phyloP scores from a whole-genome alignment of 495 filamentous ascomycete genomes.

The Tuber magnatum region DNA sequence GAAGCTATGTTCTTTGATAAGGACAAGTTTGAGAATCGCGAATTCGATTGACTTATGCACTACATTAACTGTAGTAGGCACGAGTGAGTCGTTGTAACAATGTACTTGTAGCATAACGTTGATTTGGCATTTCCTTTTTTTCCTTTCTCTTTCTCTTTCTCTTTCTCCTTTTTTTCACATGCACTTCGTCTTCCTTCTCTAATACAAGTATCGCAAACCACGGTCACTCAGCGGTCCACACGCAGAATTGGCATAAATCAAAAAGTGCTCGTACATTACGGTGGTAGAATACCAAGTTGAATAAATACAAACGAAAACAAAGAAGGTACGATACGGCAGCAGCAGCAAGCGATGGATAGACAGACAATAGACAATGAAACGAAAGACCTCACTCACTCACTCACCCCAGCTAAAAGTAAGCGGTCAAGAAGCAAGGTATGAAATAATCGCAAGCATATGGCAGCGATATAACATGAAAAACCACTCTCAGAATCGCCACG shows the following conservation, averaged over 20 bases:
- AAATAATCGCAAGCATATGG: constrained; percentile 1
- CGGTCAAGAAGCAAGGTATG: neutral
- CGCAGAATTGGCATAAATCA: neutral
- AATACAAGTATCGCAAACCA: neutral
- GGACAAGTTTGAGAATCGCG: constrained; percentile 68
- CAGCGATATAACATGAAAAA: neutral
- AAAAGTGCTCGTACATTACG: too few relatives aligned
- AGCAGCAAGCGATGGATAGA: neutral
- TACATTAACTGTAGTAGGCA: neutral
- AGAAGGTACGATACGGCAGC: neutral
- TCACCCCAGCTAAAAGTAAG: neutral
- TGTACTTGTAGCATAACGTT: neutral
- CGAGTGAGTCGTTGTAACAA: neutral
- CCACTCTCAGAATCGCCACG: neutral
- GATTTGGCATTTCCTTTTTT: neutral
- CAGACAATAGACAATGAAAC: neutral
- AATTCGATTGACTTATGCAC: constrained; percentile 49
- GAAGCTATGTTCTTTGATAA: constrained; percentile 67
- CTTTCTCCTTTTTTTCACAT: neutral
- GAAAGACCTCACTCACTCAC: neutral
- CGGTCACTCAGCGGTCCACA: neutral
- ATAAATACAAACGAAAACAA: neutral
- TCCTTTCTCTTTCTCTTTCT: neutral
- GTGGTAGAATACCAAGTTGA: neutral
- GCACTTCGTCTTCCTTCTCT: neutral